Evolutionary conservation across 1,284 basidiomycete genomes (phyloP).

Genomic region (Cutaneotrichosporon sp.): DNA sequence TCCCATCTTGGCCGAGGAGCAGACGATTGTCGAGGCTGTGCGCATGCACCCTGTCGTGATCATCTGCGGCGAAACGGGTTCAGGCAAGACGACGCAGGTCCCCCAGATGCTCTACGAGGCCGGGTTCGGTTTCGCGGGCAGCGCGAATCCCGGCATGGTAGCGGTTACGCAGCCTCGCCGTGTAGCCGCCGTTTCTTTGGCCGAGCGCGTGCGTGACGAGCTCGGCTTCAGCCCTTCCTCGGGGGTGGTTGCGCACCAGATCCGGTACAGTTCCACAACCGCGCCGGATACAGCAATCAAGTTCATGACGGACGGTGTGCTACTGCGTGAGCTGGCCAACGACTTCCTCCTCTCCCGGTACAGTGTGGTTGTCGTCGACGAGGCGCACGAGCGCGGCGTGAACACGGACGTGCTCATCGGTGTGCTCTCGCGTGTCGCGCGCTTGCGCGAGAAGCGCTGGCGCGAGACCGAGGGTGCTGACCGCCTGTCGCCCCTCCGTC

Average conservation of each 20-base stretch:
- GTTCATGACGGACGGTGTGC: slow-evolving; percentile 99
- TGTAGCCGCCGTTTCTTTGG: slow-evolving; percentile 96
- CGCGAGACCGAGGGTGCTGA: slow-evolving; percentile 62
- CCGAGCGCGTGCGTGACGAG: slow-evolving; percentile 84
- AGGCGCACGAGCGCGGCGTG: slow-evolving; percentile 96
- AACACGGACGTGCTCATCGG: slow-evolving; percentile 98
- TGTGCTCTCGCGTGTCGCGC: slow-evolving; percentile 86
- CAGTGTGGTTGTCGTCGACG: slow-evolving; percentile 92
- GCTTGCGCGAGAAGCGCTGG: slow-evolving; percentile 85
- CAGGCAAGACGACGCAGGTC: slow-evolving; percentile 97
- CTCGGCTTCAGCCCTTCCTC: slow-evolving; percentile 66
- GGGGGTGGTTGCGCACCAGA: slow-evolving; percentile 87
- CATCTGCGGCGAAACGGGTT: slow-evolving; percentile 84
- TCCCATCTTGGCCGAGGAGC: slow-evolving; percentile 91
- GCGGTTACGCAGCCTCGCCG: slow-evolving; percentile 96
- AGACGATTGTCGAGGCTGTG: slow-evolving; percentile 88
- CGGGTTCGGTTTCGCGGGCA: slow-evolving; percentile 81
- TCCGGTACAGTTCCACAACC: slow-evolving; percentile 93
- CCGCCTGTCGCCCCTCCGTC: slow-evolving; percentile 83
- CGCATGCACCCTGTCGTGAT: slow-evolving; percentile 75
- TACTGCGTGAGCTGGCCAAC: slow-evolving; percentile 85
- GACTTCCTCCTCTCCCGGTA: slow-evolving; percentile 91
- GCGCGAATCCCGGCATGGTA: slow-evolving; percentile 98
- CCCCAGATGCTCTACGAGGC: slow-evolving; percentile 92
- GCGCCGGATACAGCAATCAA: slow-evolving; percentile 88